These are phyloP conservation scores for Salvia rosmarinus DNA, from an alignment of 257 asterid species.

Conservation along the genomic window DNA sequence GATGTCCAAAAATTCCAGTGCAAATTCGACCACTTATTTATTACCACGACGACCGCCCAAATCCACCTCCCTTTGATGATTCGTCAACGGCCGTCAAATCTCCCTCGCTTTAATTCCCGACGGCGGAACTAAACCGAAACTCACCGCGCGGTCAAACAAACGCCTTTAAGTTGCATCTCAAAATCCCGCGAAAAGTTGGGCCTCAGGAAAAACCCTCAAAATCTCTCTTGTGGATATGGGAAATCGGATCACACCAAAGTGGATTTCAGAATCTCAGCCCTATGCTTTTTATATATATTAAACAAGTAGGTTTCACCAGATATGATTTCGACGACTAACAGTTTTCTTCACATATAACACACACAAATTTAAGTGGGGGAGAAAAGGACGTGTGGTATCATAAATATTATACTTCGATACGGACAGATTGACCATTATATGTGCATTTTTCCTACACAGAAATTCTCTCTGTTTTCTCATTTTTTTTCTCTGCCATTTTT, in stretches of 20 bases:
- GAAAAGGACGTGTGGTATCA: conserved; percentile 42
- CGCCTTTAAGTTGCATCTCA: conserved; percentile 14
- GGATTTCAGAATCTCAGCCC: conserved; percentile 69
- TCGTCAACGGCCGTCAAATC: conserved; percentile 34
- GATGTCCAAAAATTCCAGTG: conserved; percentile 19
- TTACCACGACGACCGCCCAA: conserved; percentile 31
- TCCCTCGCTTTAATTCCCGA: conserved; percentile 19
- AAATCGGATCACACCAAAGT: conserved; percentile 57
- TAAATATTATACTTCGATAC: conserved; percentile 42
- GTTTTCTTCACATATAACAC: conserved; percentile 25
- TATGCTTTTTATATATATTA: conserved; percentile 40
- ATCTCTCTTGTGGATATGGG: conserved; percentile 47
- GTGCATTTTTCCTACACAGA: conserved; percentile 28
- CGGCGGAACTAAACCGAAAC: conserved; percentile 25
- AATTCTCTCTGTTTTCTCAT: conserved; percentile 22
- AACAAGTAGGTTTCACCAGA: conserved; percentile 67
- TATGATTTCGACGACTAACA: conserved; percentile 50
- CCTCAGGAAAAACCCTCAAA: conserved; percentile 12
- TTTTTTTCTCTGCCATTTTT: conserved; percentile 23
- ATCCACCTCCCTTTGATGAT: not conserved
- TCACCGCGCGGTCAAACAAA: conserved; percentile 28
- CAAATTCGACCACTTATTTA: conserved; percentile 11
- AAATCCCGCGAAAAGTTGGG: conserved; percentile 40
- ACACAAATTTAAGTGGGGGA: conserved; percentile 34
- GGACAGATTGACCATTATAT: conserved; percentile 52